Evolutionary conservation across 2,329 filamentous ascomycete genomes (phyloP).

Genomic region (Tolypocladium amazonense): DNA sequence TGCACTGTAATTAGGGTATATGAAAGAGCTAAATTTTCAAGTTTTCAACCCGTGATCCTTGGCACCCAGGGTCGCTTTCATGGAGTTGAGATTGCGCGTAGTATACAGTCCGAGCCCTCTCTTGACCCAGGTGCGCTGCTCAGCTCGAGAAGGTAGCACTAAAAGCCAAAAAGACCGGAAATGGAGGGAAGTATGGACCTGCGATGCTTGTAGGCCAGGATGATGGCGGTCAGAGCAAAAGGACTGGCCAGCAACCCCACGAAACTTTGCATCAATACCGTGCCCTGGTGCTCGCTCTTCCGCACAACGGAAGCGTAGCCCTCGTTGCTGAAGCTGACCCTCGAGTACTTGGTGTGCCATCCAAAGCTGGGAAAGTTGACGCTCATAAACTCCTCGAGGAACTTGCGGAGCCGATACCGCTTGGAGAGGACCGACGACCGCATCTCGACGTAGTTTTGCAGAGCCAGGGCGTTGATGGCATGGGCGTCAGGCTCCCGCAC

Average conservation of each 20-base stretch:
- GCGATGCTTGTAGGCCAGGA: slow-evolving; percentile 16
- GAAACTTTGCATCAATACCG: slow-evolving; percentile 40
- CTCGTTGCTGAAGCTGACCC: slow-evolving; percentile 90
- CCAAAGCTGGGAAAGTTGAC: slow-evolving; percentile 66
- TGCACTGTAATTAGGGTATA: not conserved
- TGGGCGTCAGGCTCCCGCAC: slow-evolving; percentile 69
- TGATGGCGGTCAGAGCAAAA: slow-evolving; percentile 12
- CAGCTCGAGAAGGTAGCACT: not conserved
- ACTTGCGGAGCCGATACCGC: slow-evolving; percentile 72
- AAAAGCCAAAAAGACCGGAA: not conserved
- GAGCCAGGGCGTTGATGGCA: slow-evolving; percentile 84
- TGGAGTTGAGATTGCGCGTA: not conserved
- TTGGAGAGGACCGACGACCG: slow-evolving; percentile 70
- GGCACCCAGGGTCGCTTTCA: not conserved
- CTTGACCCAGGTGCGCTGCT: not conserved
- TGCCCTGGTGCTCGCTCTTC: slow-evolving; percentile 59
- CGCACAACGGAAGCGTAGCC: slow-evolving; percentile 74
- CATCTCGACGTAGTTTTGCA: slow-evolving; percentile 93
- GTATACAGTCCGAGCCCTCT: not conserved
- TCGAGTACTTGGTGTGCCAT: slow-evolving; percentile 86
- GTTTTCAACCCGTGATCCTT: not conserved
- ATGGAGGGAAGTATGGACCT: slow-evolving; percentile 7
- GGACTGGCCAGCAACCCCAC: slow-evolving; percentile 23
- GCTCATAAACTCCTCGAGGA: slow-evolving; percentile 73
- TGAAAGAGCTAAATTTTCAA: not conserved